Percentiles rank a stretch among this genome's conserved stretches.
Conservation (phyloP, 2,329 filamentous ascomycete species). For the Claviceps spartinae region DNA sequence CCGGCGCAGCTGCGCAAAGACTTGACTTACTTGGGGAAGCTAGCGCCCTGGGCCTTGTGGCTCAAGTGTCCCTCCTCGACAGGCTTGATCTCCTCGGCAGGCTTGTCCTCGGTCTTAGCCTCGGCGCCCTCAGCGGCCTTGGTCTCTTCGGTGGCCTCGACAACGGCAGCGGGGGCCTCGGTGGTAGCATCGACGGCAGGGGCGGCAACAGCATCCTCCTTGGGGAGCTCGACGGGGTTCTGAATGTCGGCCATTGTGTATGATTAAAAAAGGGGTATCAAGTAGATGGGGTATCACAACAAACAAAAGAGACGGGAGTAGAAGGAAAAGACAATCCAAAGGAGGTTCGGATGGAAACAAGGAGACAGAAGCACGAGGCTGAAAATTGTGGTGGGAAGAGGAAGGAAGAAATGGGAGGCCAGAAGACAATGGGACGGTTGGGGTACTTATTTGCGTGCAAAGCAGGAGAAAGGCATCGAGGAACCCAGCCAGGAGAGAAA, state of each 20-base stretch:
- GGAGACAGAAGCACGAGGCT: slow-evolving; percentile 12
- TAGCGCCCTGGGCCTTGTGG: slow-evolving; percentile 77
- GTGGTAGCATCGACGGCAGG: slow-evolving; percentile 9
- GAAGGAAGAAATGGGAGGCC: slow-evolving; percentile 11
- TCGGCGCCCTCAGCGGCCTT: slow-evolving; percentile 21
- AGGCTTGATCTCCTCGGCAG: slow-evolving; percentile 44
- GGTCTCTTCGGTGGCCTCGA: slow-evolving; percentile 25
- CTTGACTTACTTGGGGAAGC: slow-evolving; percentile 66
- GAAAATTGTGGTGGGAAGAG: slow-evolving; percentile 19
- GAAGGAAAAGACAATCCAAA: slow-evolving; percentile 23
- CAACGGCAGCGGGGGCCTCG: slow-evolving; percentile 20
- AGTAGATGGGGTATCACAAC: slow-evolving; percentile 38
- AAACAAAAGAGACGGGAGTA: slow-evolving; percentile 29
- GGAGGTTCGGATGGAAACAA: slow-evolving; percentile 12
- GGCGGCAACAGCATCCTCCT: slow-evolving; percentile 37
- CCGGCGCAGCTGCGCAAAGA: background rate
- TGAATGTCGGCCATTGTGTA: slow-evolving; percentile 59
- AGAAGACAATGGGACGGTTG: slow-evolving; percentile 17
- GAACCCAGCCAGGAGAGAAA: slow-evolving; percentile 4
- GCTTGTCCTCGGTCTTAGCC: slow-evolving; percentile 28
- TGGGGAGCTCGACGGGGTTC: slow-evolving; percentile 43
- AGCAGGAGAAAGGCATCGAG: slow-evolving; percentile 8
- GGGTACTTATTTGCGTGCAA: slow-evolving; percentile 28
- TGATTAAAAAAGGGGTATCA: slow-evolving; percentile 22
- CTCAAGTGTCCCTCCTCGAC: slow-evolving; percentile 73